Evolutionary conservation across 768 basidiomycete genomes (phyloP).

Genomic region (Kwoniella newhampshirensis): DNA sequence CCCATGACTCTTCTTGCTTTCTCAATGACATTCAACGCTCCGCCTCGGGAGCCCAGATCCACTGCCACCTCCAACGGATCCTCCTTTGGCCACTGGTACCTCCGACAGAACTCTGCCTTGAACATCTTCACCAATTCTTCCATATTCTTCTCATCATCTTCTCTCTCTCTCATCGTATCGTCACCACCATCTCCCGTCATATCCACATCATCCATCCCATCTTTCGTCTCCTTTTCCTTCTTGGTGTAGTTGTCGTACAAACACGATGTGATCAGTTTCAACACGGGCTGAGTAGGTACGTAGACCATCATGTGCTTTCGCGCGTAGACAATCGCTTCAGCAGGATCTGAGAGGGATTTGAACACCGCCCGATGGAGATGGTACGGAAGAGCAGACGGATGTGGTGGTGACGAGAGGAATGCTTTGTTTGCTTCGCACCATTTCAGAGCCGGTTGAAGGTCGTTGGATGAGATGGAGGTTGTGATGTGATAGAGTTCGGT

Average conservation of each 20-base stretch:
- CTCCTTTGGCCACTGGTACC: slow-evolving; percentile 82
- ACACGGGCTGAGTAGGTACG: slow-evolving; percentile 59
- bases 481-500: slow-evolving; percentile 39
- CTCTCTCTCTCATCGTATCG: neutral
- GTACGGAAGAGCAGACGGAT: slow-evolving; percentile 82
- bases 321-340: slow-evolving; percentile 70
- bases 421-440: slow-evolving; percentile 70
- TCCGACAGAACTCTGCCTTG: slow-evolving; percentile 83
- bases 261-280: slow-evolving; percentile 41
- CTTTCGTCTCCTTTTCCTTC: neutral
- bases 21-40: slow-evolving; percentile 86
- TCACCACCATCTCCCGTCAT: neutral
- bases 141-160: neutral
- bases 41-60: slow-evolving; percentile 81
- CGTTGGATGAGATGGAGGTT: slow-evolving; percentile 30
- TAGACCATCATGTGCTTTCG: slow-evolving; percentile 61
- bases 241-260: slow-evolving; percentile 59
- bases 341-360: slow-evolving; percentile 65
- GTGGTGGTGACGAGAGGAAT: slow-evolving; percentile 63
- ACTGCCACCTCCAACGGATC: slow-evolving; percentile 84
- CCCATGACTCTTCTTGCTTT: slow-evolving; percentile 92
- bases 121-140: slow-evolving; percentile 69
- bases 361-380: slow-evolving; percentile 87
- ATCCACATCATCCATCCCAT: neutral
- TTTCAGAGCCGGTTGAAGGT: slow-evolving; percentile 65